These are phyloP conservation scores for barrel medic (Medicago truncatula) DNA, from an alignment of 306 rosid genomes.

Conservation along the genomic window DNA sequence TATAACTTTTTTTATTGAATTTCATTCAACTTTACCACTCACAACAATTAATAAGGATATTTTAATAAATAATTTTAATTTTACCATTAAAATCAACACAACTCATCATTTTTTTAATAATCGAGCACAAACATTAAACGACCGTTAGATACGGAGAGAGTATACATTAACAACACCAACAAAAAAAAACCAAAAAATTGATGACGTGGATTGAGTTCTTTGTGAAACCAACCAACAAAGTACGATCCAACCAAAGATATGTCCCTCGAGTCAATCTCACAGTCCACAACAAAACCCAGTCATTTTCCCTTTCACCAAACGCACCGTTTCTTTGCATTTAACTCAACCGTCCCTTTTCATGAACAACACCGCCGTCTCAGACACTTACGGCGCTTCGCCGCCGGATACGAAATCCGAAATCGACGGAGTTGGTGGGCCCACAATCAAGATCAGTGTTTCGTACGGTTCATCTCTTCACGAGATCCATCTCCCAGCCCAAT, in stretches of 20 bases:
- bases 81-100: too few relatives aligned
- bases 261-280: slow-evolving; percentile 22
- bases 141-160: too few relatives aligned
- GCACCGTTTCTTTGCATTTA: slow-evolving; percentile 28
- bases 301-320: not conserved
- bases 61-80: too few relatives aligned
- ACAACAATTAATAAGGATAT: too few relatives aligned
- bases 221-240: slow-evolving; percentile 4
- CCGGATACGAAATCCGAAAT: slow-evolving; percentile 19
- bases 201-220: not conserved
- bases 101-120: too few relatives aligned
- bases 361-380: slow-evolving; percentile 17
- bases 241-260: too few relatives aligned
- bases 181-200: not conserved
- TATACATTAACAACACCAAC: too few relatives aligned
- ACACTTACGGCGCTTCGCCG: slow-evolving; percentile 8
- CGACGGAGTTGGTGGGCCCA: slow-evolving; percentile 32
- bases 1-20: too few relatives aligned
- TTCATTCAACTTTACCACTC: too few relatives aligned
- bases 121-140: too few relatives aligned
- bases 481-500: slow-evolving; percentile 51
- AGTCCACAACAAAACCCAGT: not conserved
- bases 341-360: slow-evolving; percentile 9
- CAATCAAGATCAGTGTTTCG: slow-evolving; percentile 49
- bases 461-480: slow-evolving; percentile 49